Evolutionary conservation across 768 basidiomycete genomes (phyloP), one percentile per base, ranked within the genome.

Genomic region (Tylopilus vinaceipallidus): DNA sequence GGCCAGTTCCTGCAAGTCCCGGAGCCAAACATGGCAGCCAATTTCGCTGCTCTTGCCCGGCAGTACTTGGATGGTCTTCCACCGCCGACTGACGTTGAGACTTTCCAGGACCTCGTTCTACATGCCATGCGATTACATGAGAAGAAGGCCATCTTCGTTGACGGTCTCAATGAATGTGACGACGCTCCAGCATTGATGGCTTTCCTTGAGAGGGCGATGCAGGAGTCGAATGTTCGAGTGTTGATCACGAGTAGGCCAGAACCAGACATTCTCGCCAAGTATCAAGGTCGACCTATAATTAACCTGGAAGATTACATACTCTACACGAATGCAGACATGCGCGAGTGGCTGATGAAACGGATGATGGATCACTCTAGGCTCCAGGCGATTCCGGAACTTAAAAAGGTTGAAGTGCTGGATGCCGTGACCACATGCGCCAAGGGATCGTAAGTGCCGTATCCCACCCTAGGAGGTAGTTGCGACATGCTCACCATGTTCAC

Each of bases 91-190:
- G 61, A 63, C 30, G 7, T 33, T 23, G 52, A 38, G 10, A 5
- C 20, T 10, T 47, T 60, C 24, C 50, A 57, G 36, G 47, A 54
- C 26, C 56, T 65, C 17, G 45, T 60, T 13, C 39, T 66, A 20
- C 50, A 42, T 30, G 63, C 61, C 22, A 63, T 63, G 61, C 50
- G 50, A 35, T 49, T 20, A 6, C 61, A 65, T 14, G 37, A 52
- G 35, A 65, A 54, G 33, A 65, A 50, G 36, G 30, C 41, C 16
- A 56, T 66, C 10, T 54, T 66, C 3, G 34, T 64, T 8, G 63
- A 64, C 3, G 59, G 61, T 29, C 59, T 64, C 24, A 56, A 64
- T 38, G 63, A 64, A 44, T 64, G 64, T 41, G 53, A 66, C 16
- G 58, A 63, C 13, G 40, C 59, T 24, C 53, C 39, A 0, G 43